Conservation (phyloP, 1,284 basidiomycete genomes). For the Pterulicium gracile region DNA sequence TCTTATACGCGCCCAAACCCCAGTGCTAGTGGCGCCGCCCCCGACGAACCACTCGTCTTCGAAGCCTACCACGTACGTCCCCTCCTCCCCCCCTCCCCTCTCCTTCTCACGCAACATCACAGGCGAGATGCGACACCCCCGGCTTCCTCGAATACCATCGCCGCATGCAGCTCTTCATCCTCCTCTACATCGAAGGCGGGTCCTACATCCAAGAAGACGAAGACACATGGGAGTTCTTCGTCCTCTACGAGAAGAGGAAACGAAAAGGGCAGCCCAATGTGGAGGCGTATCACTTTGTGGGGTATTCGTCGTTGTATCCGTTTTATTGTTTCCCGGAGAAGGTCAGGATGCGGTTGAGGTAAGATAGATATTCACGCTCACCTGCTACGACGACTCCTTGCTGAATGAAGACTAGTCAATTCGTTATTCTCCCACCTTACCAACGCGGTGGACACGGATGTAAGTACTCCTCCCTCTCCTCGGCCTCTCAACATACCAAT, state of each 20-base stretch:
- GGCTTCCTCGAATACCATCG: conserved; percentile 91
- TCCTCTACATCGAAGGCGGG: conserved; percentile 92
- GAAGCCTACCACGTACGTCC: conserved; percentile 81
- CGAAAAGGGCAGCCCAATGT: conserved; percentile 36
- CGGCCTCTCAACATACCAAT: background rate
- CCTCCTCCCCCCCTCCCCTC: conserved; percentile 4
- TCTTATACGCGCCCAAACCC: conserved; percentile 55
- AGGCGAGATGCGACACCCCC: conserved; percentile 80
- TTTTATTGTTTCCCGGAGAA: conserved; percentile 92
- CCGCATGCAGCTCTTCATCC: conserved; percentile 90
- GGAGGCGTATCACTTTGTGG: conserved; percentile 79
- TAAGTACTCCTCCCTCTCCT: conserved; percentile 29
- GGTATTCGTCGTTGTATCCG: conserved; percentile 86
- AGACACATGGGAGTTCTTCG: conserved; percentile 80
- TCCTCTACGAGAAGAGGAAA: conserved; percentile 80
- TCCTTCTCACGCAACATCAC: conserved; percentile 10
- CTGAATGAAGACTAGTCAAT: conserved; percentile 53
- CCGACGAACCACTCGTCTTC: conserved; percentile 57
- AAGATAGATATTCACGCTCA: conserved; percentile 12
- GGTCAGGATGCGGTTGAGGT: conserved; percentile 79
- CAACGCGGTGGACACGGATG: conserved; percentile 88
- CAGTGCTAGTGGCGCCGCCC: conserved; percentile 40
- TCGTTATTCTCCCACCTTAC: conserved; percentile 87
- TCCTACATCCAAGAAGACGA: conserved; percentile 89
- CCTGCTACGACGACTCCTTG: background rate